Percentiles rank a stretch among this genome's conserved stretches.
Evolutionary conservation across 2,329 filamentous ascomycete species (phyloP).

Genomic region (Fusarium mundagurra): DNA sequence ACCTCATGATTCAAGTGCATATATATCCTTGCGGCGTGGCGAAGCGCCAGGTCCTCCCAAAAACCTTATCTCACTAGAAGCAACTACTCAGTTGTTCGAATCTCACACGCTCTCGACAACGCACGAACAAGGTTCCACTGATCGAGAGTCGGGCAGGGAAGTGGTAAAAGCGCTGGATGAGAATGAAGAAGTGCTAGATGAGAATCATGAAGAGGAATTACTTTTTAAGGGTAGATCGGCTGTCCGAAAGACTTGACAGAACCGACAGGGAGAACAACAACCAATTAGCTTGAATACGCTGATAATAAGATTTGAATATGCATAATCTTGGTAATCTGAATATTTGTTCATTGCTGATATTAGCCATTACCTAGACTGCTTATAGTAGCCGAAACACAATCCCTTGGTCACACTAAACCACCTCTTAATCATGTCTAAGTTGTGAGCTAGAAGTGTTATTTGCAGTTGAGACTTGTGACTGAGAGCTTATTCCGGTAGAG

Average conservation of each 20-base stretch:
- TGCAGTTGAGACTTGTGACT: no score
- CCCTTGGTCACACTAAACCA: not conserved
- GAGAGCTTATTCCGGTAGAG: no score
- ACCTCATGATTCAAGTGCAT: not conserved
- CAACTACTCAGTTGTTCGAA: not conserved
- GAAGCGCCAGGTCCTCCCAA: not conserved
- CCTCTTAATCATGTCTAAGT: no score
- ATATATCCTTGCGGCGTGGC: not conserved
- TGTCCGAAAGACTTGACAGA: not conserved
- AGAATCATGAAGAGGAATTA: not conserved
- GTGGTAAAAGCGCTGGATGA: not conserved
- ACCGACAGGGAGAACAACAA: not conserved
- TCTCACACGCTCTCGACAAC: not conserved
- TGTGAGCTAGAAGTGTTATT: no score
- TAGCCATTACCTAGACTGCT: not conserved
- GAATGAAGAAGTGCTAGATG: not conserved
- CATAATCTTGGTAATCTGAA: not conserved
- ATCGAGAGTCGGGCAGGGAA: not conserved
- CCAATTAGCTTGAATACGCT: not conserved
- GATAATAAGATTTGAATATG: not conserved
- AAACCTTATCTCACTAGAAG: not conserved
- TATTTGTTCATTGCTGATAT: not conserved
- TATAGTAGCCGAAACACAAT: not conserved
- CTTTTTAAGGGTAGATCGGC: not conserved
- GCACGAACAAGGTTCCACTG: not conserved